Conservation (phyloP, 208 protist genomes). For the Acanthamoeba healyi region DNA sequence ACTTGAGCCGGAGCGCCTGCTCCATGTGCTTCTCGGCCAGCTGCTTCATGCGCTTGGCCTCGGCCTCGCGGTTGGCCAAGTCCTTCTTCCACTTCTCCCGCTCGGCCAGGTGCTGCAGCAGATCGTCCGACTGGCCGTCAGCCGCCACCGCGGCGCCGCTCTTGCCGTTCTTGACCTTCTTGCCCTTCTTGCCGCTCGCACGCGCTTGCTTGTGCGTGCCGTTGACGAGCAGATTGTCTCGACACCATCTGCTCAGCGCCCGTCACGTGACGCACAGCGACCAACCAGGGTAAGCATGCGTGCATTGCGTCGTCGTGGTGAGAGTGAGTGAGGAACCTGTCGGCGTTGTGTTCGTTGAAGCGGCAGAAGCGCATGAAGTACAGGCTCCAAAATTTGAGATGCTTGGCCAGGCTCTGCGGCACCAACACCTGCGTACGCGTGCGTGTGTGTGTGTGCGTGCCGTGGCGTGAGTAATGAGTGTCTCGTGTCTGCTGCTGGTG, state of each 20-base stretch:
- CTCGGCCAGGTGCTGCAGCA: slow-evolving; percentile 43
- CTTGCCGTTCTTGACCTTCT: not conserved
- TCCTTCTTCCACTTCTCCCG: slow-evolving; percentile 48
- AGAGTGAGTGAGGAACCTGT: not conserved
- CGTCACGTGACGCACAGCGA: no score
- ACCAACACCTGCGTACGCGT: slow-evolving; percentile 33
- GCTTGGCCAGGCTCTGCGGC: slow-evolving; percentile 12
- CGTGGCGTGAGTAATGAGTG: no score
- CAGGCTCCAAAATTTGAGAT: slow-evolving; percentile 59
- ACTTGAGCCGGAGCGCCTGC: not conserved
- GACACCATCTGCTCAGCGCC: not conserved
- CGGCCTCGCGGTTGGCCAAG: not conserved
- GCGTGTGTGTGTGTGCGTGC: no score
- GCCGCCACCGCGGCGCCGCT: not conserved
- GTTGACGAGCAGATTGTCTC: not conserved
- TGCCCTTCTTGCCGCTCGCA: not conserved
- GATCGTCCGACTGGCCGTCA: not conserved
- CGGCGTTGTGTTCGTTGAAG: slow-evolving; percentile 60
- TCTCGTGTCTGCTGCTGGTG: no score
- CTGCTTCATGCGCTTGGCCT: slow-evolving; percentile 30
- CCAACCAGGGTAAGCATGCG: not conserved
- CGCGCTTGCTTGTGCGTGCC: not conserved
- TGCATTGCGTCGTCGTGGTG: not conserved
- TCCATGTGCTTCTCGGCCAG: slow-evolving; percentile 67
- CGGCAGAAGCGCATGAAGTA: slow-evolving; percentile 51